These are phyloP conservation scores for Pigoraptor vietnamica DNA, from an alignment of 78 protist genomes.

Conservation along the genomic window DNA sequence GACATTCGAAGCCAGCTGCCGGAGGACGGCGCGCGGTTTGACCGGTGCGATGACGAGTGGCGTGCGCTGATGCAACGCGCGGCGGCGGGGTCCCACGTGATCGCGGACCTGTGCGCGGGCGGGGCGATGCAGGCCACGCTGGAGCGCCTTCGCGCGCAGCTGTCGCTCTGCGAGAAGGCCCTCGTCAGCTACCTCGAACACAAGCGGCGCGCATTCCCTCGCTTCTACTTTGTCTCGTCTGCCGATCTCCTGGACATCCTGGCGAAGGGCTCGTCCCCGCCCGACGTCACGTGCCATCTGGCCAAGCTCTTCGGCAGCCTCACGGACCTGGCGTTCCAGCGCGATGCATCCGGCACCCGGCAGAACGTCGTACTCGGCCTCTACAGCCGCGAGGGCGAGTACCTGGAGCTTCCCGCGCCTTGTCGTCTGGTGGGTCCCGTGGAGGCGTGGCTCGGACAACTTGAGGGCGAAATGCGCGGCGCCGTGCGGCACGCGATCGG, in stretches of 20 bases:
- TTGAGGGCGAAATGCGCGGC: slow-evolving; percentile 54
- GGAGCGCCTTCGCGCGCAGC: slow-evolving; percentile 44
- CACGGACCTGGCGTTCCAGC: slow-evolving; percentile 63
- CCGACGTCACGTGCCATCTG: slow-evolving; percentile 63
- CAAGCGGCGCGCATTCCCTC: slow-evolving; percentile 78
- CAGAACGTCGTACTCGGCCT: slow-evolving; percentile 29
- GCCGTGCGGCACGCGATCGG: slow-evolving; percentile 10
- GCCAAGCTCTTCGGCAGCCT: slow-evolving; percentile 81
- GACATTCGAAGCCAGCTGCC: slow-evolving; percentile 81
- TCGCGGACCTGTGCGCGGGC: slow-evolving; percentile 10
- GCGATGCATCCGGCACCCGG: slow-evolving; percentile 11
- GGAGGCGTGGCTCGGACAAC: slow-evolving; percentile 68
- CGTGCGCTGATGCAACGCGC: slow-evolving; percentile 10
- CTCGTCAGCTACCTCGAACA: slow-evolving; percentile 72
- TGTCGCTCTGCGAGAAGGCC: slow-evolving; percentile 66
- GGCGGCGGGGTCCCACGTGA: not conserved
- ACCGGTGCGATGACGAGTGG: slow-evolving; percentile 45
- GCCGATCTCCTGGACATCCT: slow-evolving; percentile 84
- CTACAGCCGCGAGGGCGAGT: slow-evolving; percentile 52
- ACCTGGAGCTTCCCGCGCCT: slow-evolving; percentile 5
- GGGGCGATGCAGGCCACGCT: not conserved
- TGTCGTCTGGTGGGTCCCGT: slow-evolving; percentile 58
- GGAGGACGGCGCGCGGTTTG: slow-evolving; percentile 47
- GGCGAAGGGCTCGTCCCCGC: slow-evolving; percentile 67
- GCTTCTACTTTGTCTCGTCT: slow-evolving; percentile 88